Base-by-base conservation (phyloP, 805 yeast species). In the Kodamaea neixiangensis region DNA sequence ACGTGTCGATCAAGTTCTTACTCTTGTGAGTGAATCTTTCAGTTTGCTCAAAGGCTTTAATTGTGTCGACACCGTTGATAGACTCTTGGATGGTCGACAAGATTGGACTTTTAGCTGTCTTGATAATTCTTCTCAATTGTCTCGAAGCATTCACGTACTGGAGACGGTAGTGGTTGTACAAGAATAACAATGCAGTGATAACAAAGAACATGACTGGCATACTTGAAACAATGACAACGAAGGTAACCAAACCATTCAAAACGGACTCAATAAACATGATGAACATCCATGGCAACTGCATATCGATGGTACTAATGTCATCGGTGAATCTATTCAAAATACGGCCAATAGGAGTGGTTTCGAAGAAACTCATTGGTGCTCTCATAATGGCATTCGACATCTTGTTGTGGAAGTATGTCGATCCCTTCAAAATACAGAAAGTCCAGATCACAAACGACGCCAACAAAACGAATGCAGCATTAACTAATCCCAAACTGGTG, bases 41-140 rank as follows among this genome's bases (percentile, higher is more conserved):
- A 21, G 67, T 67, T 56, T 89, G 96, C n/a, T 77, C 72, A 61
- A 79, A 92, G 0, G 97, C 97, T 44, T 86, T 75, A 50, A 91
- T 83, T 0, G 96, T 91, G 44, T 83, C 82, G 18, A 86, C 80
- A 10, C 97, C 97, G 29, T 77, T 78, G 45, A 91, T 69, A 2
- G 91, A 83, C 62, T 91, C 97, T 62, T 88, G 92, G 55, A 91
- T 77, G 57, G 87, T 90, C 0, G 96, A 87, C 71, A 80, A 87
- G 14, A 89, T 82, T 2, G 97, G 97, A 50, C 89, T 81, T 60
- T 81, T 78, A 4, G 93, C 78, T 18, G 83, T 76, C 48, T 87
- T 82, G 44, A 80, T 82, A 47, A 89, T 72, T 60, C 97, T 79
- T 63, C 87, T 88, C 59, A 90, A 72, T 63, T 90, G 96, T 59